These are phyloP conservation scores for Croton laevigatus DNA, from an alignment of 441 rosid species.

Conservation along the genomic window DNA sequence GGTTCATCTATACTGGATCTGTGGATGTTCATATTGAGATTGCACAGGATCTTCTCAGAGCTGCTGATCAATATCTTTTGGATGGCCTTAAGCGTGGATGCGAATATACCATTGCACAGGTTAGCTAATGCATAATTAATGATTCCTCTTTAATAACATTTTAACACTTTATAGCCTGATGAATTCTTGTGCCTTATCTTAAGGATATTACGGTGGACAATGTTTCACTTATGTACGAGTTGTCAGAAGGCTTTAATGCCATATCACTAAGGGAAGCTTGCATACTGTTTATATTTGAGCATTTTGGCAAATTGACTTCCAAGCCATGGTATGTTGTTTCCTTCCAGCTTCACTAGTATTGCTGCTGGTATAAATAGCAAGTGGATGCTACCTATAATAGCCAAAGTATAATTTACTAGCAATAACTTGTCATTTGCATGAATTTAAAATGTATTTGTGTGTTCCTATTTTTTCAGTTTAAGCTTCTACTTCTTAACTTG, in stretches of 20 bases:
- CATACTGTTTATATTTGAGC: constrained; percentile 74
- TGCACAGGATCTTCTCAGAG: constrained; percentile 91
- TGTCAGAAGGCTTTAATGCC: constrained; percentile 91
- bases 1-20: constrained; percentile 95
- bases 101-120: constrained; percentile 93
- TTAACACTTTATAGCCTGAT: constrained; percentile 7
- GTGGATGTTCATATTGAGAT: constrained; percentile 69
- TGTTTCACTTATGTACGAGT: constrained; percentile 87
- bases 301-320: constrained; percentile 64
- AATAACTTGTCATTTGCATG: too few species aligned
- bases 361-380: too few species aligned
- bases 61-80: constrained; percentile 95
- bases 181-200: constrained; percentile 12
- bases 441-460: too few species aligned
- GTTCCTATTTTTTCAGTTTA: too few species aligned
- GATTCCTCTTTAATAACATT: background rate
- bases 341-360: background rate
- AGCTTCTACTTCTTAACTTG: too few species aligned
- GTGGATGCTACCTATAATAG: too few species aligned
- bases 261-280: constrained; percentile 78
- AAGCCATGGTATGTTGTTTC: constrained; percentile 61
- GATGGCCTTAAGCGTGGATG: constrained; percentile 94
- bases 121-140: constrained; percentile 35
- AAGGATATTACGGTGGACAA: constrained; percentile 83
- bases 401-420: too few species aligned